These are phyloP conservation scores for Tylopilus intermedius DNA, from an alignment of 768 basidiomycete species.

Conservation along the genomic window DNA sequence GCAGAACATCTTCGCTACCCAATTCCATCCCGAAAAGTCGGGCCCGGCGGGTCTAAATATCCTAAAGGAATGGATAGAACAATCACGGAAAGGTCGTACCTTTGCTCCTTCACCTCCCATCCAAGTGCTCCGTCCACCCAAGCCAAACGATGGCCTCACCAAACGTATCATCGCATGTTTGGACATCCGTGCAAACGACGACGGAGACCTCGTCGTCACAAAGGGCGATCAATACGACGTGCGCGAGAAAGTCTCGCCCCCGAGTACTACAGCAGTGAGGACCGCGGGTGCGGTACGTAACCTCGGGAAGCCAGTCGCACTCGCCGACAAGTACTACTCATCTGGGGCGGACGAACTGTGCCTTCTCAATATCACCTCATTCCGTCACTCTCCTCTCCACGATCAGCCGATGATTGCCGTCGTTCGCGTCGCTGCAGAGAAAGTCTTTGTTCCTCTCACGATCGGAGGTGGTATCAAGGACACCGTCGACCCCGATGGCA, in stretches of 20 bases:
- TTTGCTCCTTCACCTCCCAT: constrained; percentile 21
- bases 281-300: constrained; percentile 84
- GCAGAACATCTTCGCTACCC: constrained; percentile 84
- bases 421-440: constrained; percentile 82
- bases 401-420: constrained; percentile 99
- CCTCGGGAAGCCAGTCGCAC: constrained; percentile 93
- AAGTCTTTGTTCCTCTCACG: constrained; percentile 94
- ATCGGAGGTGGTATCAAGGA: constrained; percentile 99
- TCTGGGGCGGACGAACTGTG: constrained; percentile 95
- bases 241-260: constrained; percentile 61
- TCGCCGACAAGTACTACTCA: constrained; percentile 79
- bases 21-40: constrained; percentile 99
- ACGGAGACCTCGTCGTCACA: constrained; percentile 95
- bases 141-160: constrained; percentile 63
- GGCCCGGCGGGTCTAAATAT: constrained; percentile 81
- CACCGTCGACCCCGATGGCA: constrained; percentile 92
- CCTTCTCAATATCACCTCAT: constrained; percentile 98
- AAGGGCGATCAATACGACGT: constrained; percentile 99
- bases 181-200: constrained; percentile 94
- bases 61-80: constrained; percentile 73
- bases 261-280: constrained; percentile 31
- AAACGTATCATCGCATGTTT: constrained; percentile 96
- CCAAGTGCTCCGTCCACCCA: constrained; percentile 36
- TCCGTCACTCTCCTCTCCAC: constrained; percentile 89
- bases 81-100: constrained; percentile 41